phyloP scores from a whole-genome alignment of 2,329 filamentous ascomycete species.

The Monilinia fructicola region DNA sequence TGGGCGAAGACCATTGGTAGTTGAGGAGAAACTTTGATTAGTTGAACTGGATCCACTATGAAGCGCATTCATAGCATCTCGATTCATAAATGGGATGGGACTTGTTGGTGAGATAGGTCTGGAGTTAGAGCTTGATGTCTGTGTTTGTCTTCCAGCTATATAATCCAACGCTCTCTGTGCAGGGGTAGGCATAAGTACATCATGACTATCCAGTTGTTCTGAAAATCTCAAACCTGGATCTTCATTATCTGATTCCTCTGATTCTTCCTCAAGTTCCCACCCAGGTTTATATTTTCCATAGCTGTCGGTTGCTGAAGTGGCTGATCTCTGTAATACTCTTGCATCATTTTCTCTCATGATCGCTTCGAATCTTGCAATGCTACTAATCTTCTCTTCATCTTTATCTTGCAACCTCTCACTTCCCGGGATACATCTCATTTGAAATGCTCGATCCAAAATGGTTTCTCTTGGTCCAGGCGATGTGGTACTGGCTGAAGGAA shows the following conservation, averaged over 20 bases:
- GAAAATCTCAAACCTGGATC: constrained; percentile 43
- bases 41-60: constrained; percentile 28
- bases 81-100: constrained; percentile 36
- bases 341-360: constrained; percentile 62
- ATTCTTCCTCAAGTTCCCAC: constrained; percentile 40
- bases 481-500: constrained; percentile 38
- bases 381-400: constrained; percentile 63
- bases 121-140: constrained; percentile 22
- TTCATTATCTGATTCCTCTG: constrained; percentile 43
- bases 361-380: constrained; percentile 64
- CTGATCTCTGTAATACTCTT: constrained; percentile 40
- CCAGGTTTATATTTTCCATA: constrained; percentile 33
- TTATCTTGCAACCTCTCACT: constrained; percentile 48
- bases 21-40: constrained; percentile 12
- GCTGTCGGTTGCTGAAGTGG: constrained; percentile 15
- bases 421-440: constrained; percentile 61
- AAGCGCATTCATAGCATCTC: constrained; percentile 38
- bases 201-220: constrained; percentile 28
- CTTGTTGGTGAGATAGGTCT: constrained; percentile 33
- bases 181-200: constrained; percentile 37
- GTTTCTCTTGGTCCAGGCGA: constrained; percentile 58
- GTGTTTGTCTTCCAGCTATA: constrained; percentile 37
- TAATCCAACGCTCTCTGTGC: constrained; percentile 41
- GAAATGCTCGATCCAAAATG: constrained; percentile 66
- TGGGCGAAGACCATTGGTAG: constrained; percentile 30